Evolutionary conservation across 2,329 filamentous ascomycete genomes (phyloP), one percentile per base, ranked within the genome.

Genomic region (Ilyonectria sp.): DNA sequence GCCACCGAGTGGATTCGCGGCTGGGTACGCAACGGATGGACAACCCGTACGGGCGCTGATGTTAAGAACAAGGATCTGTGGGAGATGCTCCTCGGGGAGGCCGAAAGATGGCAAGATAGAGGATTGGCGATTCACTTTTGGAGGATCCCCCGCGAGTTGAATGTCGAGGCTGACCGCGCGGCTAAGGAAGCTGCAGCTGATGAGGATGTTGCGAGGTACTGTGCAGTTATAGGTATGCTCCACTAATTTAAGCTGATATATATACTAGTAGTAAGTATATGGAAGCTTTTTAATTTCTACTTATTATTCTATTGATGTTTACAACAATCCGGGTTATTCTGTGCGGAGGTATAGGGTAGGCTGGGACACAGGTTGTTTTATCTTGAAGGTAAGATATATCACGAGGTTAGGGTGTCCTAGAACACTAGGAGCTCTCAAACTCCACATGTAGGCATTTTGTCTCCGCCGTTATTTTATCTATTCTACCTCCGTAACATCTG

Each of bases 51-150:
- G 1, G 75, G 79, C 0, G 69, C 21, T 1, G 68, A 71, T 1
- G 84, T 88, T 40, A 83, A 84, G 75, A 89, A 89, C 67, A 78
- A 74, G 67, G 86, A 90, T 71, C 71, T 89, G 13, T 90, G 88
- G 86, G 77, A 87, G 74, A 67, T 76, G 40, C 75, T 89, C 8
- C 76, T 87, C 6, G 79, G 78, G 0, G 79, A 84, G 60, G 67
- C 82, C 2, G 81, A 84, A 70, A 60, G 66, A 21, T 68, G 52
- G 11, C n/a, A 76, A 3, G 72, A 73, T 0, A 0, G 44, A 0
- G 81, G 82, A 0, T 40, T 85, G 29, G 64, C 71, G 5, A 75
- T 88, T 23, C 60, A 79, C 55, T 84, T 88, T 69, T 89, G 86
- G 86, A 78, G 71, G 55, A 85, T 88, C 33, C 81, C 81, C 6